phyloP scores from a whole-genome alignment of 2,329 filamentous ascomycete genomes.

The Didymella pinodella region DNA sequence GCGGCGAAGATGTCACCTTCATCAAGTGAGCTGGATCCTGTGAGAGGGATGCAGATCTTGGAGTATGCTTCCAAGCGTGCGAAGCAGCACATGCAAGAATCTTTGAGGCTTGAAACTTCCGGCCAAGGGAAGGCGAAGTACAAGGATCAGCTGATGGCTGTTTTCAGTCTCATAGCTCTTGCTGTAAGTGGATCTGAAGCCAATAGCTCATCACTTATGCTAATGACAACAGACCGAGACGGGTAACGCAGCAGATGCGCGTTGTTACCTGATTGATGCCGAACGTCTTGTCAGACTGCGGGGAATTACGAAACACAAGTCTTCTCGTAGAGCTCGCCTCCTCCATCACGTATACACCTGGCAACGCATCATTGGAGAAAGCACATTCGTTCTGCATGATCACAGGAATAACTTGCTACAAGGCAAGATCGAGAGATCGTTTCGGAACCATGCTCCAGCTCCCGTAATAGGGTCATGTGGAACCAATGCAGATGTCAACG shows the following conservation, averaged over 20 bases:
- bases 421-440: conserved; percentile 17
- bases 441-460: conserved; percentile 2
- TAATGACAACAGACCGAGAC: conserved; percentile 21
- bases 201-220: background rate
- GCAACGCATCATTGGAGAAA: conserved; percentile 30
- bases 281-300: conserved; percentile 54
- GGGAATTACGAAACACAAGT: conserved; percentile 49
- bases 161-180: conserved; percentile 26
- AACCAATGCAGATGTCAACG: conserved; percentile 15
- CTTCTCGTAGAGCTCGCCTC: conserved; percentile 54
- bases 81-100: conserved; percentile 28
- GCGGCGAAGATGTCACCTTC: conserved; percentile 5
- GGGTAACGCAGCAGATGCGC: conserved; percentile 40
- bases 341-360: conserved; percentile 50
- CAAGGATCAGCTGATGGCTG: conserved; percentile 30
- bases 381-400: conserved; percentile 46
- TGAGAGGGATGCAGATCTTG: conserved; percentile 15
- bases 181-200: conserved; percentile 18
- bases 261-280: conserved; percentile 54
- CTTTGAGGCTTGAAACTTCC: conserved; percentile 21
- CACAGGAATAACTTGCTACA: conserved; percentile 19
- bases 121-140: conserved; percentile 27
- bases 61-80: conserved; percentile 19
- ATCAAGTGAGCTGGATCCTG: conserved; percentile 4
- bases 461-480: conserved; percentile 21